Conservation (phyloP, 805 yeast species). For the Wickerhamiella slavikovae region DNA sequence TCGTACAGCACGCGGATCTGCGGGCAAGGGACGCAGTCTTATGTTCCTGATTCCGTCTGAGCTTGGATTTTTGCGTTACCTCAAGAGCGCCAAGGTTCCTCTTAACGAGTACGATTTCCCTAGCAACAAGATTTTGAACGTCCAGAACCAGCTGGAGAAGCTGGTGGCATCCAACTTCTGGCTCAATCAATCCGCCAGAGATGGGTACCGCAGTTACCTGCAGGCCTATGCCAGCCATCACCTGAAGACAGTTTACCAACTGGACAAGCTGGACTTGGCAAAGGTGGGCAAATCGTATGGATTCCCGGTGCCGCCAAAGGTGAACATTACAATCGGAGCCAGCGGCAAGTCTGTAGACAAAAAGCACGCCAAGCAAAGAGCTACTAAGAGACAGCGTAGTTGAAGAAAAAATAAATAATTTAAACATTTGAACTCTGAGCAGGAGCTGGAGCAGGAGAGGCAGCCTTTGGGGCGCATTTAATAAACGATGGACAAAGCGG, state of each 20-base stretch:
- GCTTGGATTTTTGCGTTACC: constrained; percentile 80
- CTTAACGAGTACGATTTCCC: constrained; percentile 96
- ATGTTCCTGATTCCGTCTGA: constrained; percentile 93
- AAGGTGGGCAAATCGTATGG: constrained; percentile 95
- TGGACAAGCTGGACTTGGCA: constrained; percentile 80
- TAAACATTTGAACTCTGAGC: background rate
- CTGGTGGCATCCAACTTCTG: constrained; percentile 80
- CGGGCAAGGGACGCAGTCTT: constrained; percentile 79
- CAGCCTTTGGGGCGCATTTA: no score
- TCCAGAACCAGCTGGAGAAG: constrained; percentile 82
- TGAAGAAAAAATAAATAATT: background rate
- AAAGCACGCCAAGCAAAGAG: constrained; percentile 1
- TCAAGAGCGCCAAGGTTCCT: constrained; percentile 94
- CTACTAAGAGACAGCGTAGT: no score
- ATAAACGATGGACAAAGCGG: no score
- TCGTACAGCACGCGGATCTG: constrained; percentile 79
- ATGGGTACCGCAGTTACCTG: constrained; percentile 87
- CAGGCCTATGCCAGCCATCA: constrained; percentile 97
- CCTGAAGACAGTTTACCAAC: constrained; percentile 86
- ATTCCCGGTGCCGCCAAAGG: constrained; percentile 82
- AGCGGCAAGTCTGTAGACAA: constrained; percentile 29
- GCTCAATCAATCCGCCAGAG: constrained; percentile 87
- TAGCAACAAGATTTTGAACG: constrained; percentile 79
- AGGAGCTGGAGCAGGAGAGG: background rate
- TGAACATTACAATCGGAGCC: constrained; percentile 86